Evolutionary conservation across 192 early-diverging fungal genomes (phyloP).

Genomic region (Cetraspora pellucida): DNA sequence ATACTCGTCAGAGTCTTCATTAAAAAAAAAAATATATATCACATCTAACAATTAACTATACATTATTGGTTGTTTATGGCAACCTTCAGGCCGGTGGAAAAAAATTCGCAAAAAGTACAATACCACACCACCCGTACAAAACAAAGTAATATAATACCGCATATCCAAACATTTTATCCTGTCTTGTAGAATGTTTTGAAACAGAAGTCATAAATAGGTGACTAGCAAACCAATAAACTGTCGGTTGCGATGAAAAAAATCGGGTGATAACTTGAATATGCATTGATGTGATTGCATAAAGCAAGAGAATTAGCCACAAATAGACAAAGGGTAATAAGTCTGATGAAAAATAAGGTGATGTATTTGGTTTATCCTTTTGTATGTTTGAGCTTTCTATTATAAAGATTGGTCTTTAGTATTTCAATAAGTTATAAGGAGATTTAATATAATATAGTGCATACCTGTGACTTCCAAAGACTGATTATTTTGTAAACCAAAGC

Average conservation of each 20-base stretch:
- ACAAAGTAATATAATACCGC: constrained; percentile 60
- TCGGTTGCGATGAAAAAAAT: constrained; percentile 79
- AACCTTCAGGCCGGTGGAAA: constrained; percentile 74
- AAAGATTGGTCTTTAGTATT: neutral
- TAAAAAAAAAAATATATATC: too few species aligned
- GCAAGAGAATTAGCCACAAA: constrained; percentile 66
- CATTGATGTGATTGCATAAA: constrained; percentile 70
- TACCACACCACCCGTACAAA: constrained; percentile 72
- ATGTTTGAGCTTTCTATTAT: neutral
- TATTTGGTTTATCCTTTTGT: neutral
- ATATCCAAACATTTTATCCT: constrained; percentile 20
- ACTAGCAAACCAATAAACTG: constrained; percentile 80
- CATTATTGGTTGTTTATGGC: too few species aligned
- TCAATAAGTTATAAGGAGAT: neutral
- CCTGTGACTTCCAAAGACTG: neutral
- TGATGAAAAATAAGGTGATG: neutral
- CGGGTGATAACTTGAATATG: constrained; percentile 91
- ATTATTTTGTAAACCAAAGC: constrained; percentile 53
- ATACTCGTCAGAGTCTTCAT: too few species aligned
- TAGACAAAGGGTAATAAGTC: constrained; percentile 58
- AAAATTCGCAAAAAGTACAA: constrained; percentile 85
- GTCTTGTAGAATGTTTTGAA: neutral
- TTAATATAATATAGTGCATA: neutral
- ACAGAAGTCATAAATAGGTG: constrained; percentile 45
- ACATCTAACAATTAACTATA: too few species aligned